Evolutionary conservation across 202 grass and related monocot genomes (phyloP), one percentile per base, ranked within the genome.

Genomic region (Dendrocalamus latiflorus): DNA sequence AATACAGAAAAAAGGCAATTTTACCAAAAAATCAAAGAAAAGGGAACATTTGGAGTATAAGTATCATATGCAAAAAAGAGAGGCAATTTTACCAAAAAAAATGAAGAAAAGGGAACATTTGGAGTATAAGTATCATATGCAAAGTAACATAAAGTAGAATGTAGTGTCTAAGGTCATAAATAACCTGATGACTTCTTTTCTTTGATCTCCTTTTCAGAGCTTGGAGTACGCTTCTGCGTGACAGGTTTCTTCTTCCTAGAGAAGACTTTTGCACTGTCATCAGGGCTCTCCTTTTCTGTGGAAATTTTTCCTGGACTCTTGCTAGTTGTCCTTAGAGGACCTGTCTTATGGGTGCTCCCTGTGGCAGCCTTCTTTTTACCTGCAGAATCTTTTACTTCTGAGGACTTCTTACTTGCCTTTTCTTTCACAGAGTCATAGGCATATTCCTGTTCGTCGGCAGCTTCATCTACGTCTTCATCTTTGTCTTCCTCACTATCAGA

Each of bases 181-280:
- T 50, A 91, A 98, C 95, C 95, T 70, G 85, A 87, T 76, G 81
- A 78, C 74, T 87, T 91, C 77, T 88, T 95, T 60, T 87, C 92
- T 74, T 98, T 91, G 48, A 67, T 80, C 9, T 85, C 81, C 75
- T 84, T 86, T 85, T 82, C 89, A 13, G 63, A 74, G 42, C n/a
- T 75, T 64, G 74, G 64, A 73, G 55, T 55, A 30, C 6, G 45
- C 70, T 86, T 90, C 51, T 39, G 65, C 30, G 60, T 50, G 49
- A 74, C n/a, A 20, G 48, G 37, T 82, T 84, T 98, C 76, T 78
- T 98, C 83, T 98, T 98, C 74, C 95, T 94, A 77, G 91, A 95
- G 81, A 98, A 98, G 67, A 98, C 95, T 73, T 98, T 98, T 72
- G 85, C 79, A 77, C 85, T 88, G 7, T 76, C 84, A 44, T 88